Base-by-base conservation (phyloP, 306 rosid species). In the Purshia tridentata region DNA sequence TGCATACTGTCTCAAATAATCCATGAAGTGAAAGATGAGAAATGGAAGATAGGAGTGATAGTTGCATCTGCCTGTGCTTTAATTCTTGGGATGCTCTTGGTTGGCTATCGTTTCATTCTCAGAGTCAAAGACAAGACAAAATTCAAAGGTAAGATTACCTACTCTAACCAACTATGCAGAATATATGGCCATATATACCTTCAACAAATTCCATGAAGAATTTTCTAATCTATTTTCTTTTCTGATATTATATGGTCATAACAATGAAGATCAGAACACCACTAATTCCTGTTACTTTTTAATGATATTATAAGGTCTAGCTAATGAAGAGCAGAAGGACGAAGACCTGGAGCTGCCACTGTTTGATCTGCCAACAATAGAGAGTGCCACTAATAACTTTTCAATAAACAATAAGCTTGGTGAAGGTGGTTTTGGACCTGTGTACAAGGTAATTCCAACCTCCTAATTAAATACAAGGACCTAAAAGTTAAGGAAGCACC, bases 261-360 rank as follows among this genome's bases (percentile, higher is more conserved):
- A 40, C 46, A 15, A 39, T 61, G 42, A 37, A 61, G 7, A 14
- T 20, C 13, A 61, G 19, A 6, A 16, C 14, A 19, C 41, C 4
- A 53, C 59, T 67, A 5, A 67, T 12, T 20, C 5, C 18, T 49
- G 35, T 22, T 9, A 48, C 62, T 62, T 72, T 22, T 77, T 54
- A 50, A n/a, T 75, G 67, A 66, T 39, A n/a, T 16, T 20, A 8
- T 60, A n/a, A 56, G 80, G 66, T 37, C 57, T 65, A 20, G 61
- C 37, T 50, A 72, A 42, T 57, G 78, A 74, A 74, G 85, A 68
- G 8, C 66, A 72, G 65, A 80, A 59, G 45, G 90, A 83, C 44
- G 83, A 90, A 56, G 83, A 90, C 66, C 53, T 85, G 75, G 90
- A 88, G 61, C 62, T 80, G 37, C 83, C 83, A 39, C 35, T 69